Conservation (phyloP, 805 yeast genomes). For the Candida loeiensis region DNA sequence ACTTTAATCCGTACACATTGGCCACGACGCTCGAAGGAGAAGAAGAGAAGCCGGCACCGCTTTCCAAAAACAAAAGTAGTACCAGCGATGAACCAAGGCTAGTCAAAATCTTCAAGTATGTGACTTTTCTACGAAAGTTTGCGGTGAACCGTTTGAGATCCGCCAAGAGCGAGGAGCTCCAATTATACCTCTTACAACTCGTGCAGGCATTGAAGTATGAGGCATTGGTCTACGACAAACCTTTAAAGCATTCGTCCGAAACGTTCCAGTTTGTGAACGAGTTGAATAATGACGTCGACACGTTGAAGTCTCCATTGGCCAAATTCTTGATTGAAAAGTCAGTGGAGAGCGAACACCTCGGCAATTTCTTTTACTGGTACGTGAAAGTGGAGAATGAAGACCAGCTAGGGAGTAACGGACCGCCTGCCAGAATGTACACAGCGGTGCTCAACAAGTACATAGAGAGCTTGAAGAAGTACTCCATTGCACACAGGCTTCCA, state of each 20-base stretch:
- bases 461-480: conserved; percentile 30
- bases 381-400: conserved; percentile 85
- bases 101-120: conserved; percentile 29
- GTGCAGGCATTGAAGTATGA: conserved; percentile 92
- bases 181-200: conserved; percentile 77
- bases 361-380: conserved; percentile 89
- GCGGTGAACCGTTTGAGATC: conserved; percentile 80
- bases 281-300: conserved; percentile 14
- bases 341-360: conserved; percentile 58
- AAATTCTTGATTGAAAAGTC: conserved; percentile 74
- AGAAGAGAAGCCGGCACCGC: conserved; percentile 11
- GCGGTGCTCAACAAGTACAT: conserved; percentile 40
- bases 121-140: conserved; percentile 70
- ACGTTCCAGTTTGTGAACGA: conserved; percentile 18
- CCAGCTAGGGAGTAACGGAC: conserved; percentile 22
- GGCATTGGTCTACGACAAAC: conserved; percentile 22
- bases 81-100: conserved; percentile 27
- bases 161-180: conserved; percentile 77
- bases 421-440: conserved; percentile 27
- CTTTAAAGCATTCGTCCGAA: conserved; percentile 9
- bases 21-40: conserved; percentile 13
- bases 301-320: conserved; percentile 57
- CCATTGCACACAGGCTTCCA: conserved; percentile 26
- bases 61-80: conserved; percentile 10
- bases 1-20: conserved; percentile 51